Evolutionary conservation across 1,139 yeast genomes (phyloP).

Genomic region (Geotrichum histeridarum): DNA sequence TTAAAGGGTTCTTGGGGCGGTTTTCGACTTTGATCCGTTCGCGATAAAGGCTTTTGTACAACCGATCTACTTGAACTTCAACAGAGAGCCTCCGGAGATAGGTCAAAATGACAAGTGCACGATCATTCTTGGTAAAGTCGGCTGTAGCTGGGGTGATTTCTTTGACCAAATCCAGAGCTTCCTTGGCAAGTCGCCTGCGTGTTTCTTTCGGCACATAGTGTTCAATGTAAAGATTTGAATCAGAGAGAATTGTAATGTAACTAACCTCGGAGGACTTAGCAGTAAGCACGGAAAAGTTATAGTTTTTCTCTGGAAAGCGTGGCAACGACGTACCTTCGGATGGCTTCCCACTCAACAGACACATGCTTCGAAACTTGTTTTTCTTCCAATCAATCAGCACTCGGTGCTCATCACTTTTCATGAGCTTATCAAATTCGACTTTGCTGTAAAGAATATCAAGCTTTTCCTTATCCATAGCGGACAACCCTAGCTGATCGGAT

Average conservation of each 20-base stretch:
- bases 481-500: constrained; percentile 5
- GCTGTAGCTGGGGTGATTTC: constrained; percentile 11
- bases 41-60: constrained; percentile 42
- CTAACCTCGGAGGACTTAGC: constrained; percentile 44
- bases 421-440: constrained; percentile 40
- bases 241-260: constrained; percentile 41
- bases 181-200: constrained; percentile 38
- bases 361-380: constrained; percentile 57
- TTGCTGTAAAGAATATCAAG: constrained; percentile 53
- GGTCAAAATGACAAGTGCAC: constrained; percentile 44
- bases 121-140: constrained; percentile 39
- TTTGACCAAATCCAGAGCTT: constrained; percentile 30
- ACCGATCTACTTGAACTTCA: constrained; percentile 58
- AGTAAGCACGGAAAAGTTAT: constrained; percentile 44
- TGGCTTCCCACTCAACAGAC: constrained; percentile 51
- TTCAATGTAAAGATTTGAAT: constrained; percentile 50
- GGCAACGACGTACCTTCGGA: constrained; percentile 29
- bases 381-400: constrained; percentile 59
- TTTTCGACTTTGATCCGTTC: constrained; percentile 17
- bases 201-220: constrained; percentile 42
- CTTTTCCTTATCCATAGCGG: constrained; percentile 36
- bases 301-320: constrained; percentile 37
- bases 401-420: constrained; percentile 52
- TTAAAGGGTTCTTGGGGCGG: constrained; percentile 3
- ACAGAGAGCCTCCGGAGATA: constrained; percentile 52